These are phyloP conservation scores for Paxillus rubicundulus DNA, from an alignment of 768 basidiomycete genomes.

Conservation along the genomic window DNA sequence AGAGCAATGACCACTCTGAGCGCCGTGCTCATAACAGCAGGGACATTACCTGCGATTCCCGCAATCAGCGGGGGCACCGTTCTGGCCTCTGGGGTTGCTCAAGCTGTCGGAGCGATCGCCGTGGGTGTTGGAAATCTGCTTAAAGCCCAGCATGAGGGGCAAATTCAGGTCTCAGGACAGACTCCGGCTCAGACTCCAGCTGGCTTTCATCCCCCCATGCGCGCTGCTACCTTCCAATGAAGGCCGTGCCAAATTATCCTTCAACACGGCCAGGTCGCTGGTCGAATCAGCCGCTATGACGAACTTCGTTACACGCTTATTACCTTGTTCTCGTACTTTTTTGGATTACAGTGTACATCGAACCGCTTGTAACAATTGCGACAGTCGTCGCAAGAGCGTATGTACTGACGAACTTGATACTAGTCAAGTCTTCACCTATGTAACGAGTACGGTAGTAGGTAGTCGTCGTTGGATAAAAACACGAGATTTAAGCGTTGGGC, in stretches of 20 bases:
- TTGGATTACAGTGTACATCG: slow-evolving; percentile 9
- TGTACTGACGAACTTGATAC: slow-evolving; percentile 10
- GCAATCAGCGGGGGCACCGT: slow-evolving; percentile 69
- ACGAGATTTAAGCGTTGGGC: not conserved
- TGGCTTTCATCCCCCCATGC: slow-evolving; percentile 25
- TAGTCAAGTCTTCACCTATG: slow-evolving; percentile 7
- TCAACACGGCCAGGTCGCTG: slow-evolving; percentile 19
- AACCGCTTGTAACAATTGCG: slow-evolving; percentile 2
- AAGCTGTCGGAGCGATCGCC: slow-evolving; percentile 77
- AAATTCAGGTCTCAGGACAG: slow-evolving; percentile 28
- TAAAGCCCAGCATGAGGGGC: slow-evolving; percentile 46
- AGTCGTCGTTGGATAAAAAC: not conserved
- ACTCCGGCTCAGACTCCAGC: slow-evolving; percentile 6
- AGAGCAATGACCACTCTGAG: slow-evolving; percentile 71
- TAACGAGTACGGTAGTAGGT: slow-evolving; percentile 16
- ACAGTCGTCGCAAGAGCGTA: slow-evolving; percentile 7
- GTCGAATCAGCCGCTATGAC: slow-evolving; percentile 19
- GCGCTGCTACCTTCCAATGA: slow-evolving; percentile 32
- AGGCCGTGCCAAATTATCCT: not conserved
- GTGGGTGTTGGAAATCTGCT: slow-evolving; percentile 65
- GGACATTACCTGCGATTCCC: slow-evolving; percentile 70
- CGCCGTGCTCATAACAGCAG: slow-evolving; percentile 77
- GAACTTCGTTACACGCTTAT: slow-evolving; percentile 24
- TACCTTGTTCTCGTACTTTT: slow-evolving; percentile 5
- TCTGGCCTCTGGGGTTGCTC: slow-evolving; percentile 69